Conservation (phyloP, 768 basidiomycete genomes). For the Boletus huronensis region DNA sequence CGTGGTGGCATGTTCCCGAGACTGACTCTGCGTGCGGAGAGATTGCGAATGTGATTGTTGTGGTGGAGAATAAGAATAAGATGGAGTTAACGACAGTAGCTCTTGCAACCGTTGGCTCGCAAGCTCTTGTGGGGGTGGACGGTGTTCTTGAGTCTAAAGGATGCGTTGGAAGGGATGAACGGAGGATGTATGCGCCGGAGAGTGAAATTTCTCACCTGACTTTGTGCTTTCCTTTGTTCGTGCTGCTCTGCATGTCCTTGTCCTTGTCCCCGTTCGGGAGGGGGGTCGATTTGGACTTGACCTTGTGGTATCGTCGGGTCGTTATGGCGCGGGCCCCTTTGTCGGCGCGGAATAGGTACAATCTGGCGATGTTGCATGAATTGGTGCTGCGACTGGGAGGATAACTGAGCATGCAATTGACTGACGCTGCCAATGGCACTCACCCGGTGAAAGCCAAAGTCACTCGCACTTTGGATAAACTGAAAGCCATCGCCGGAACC, state of each 20-base stretch:
- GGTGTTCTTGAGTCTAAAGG: background rate
- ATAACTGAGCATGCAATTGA: background rate
- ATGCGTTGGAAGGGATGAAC: background rate
- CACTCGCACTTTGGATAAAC: background rate
- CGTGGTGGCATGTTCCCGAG: background rate
- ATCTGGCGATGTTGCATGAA: slow-evolving; percentile 9
- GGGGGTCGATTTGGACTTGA: background rate
- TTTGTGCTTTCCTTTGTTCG: slow-evolving; percentile 4
- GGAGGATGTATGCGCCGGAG: background rate
- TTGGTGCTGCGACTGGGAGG: background rate
- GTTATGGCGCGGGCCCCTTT: background rate
- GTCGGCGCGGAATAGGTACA: slow-evolving; percentile 11
- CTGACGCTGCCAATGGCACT: background rate
- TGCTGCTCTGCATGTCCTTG: background rate
- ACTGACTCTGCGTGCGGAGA: background rate
- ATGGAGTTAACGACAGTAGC: slow-evolving; percentile 13
- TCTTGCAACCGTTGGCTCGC: slow-evolving; percentile 24
- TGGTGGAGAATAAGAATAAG: background rate
- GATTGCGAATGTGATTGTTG: background rate
- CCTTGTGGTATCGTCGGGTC: background rate
- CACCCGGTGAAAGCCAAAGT: background rate
- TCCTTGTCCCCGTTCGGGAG: background rate
- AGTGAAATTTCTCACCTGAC: slow-evolving; percentile 1
- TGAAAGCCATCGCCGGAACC: background rate
- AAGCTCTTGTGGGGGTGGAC: slow-evolving; percentile 6